phyloP scores from a whole-genome alignment of 2,329 filamentous ascomycete species.

The Xylariaceae sp. region DNA sequence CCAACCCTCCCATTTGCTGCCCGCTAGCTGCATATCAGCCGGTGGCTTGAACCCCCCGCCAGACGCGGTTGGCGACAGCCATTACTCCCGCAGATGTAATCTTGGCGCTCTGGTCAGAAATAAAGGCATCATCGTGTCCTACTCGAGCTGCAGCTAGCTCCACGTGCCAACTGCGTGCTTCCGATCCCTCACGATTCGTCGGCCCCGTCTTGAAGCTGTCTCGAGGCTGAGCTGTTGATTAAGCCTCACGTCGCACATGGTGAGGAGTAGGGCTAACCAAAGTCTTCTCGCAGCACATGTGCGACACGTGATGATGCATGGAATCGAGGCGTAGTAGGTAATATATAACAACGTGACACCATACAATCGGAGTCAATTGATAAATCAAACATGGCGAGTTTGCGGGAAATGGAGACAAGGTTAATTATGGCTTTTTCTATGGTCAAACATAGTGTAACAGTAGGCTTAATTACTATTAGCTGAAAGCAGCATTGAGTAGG shows the following conservation, averaged over 20 bases:
- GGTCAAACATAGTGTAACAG: too few relatives aligned
- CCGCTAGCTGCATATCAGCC: not conserved
- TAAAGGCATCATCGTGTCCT: not conserved
- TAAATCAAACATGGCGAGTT: too few relatives aligned
- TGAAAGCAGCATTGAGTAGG: too few relatives aligned
- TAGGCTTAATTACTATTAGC: too few relatives aligned
- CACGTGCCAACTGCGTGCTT: not conserved
- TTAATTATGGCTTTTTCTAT: too few relatives aligned
- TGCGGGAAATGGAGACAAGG: too few relatives aligned
- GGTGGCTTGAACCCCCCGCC: not conserved
- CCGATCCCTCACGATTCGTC: not conserved
- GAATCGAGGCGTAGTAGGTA: not conserved
- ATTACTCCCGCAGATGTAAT: not conserved
- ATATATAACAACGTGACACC: too few relatives aligned
- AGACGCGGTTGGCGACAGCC: not conserved
- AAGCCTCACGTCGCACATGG: slow-evolving; percentile 9
- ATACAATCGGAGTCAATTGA: too few relatives aligned
- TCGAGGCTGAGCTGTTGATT: slow-evolving; percentile 1
- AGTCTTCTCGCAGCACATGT: slow-evolving; percentile 9
- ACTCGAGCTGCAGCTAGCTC: not conserved
- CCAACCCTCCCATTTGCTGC: not conserved
- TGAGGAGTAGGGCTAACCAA: not conserved
- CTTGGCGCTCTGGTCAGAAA: not conserved
- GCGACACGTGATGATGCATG: slow-evolving; percentile 13
- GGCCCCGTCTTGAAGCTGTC: not conserved